Base-by-base conservation (phyloP, 805 yeast genomes). In the Tetrapisispora pingtungensis region DNA sequence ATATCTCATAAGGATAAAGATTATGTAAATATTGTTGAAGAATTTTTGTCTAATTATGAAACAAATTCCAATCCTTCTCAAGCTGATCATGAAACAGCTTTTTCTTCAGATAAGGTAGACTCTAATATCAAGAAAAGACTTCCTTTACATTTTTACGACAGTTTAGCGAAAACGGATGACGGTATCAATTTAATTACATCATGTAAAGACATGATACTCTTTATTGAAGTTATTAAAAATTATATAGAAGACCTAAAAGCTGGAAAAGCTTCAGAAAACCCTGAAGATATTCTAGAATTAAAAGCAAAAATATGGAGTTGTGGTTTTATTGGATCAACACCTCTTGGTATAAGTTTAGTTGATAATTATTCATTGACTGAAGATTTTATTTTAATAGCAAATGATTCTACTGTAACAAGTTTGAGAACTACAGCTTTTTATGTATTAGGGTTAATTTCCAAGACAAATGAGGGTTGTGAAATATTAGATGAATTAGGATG, bases 231-330 rank as follows among this genome's bases (percentile, higher is more conserved):
- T 14, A 56, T 69, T n/a, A 57, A 68, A 28, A 52, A 49, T 19
- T 68, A 66, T 51, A 53, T 63, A 0, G 41, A 40, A 18, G 53
- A 53, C 24, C 27, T 49, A 10, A 42, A 36, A 15, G 14, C 27
- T 12, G 45, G 42, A 7, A 49, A 55, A 17, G 49, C 49, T 8
- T 40, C 61, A 5, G 56, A 53, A 33, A 48, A 51, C 7, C 45
- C 42, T 4, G 70, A 65, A 18, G 66, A 65, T 5, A 69, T 70
- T 7, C 62, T 67, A 8, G 72, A 71, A 49, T 61, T 90, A 22
- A 86, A 85, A 56, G 84, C 89, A 10, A 76, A 82, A 30, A 54
- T 90, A 31, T 90, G 97, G 97, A 80, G 94, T 1, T 70, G 86
- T 30, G 97, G 96, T 0, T 80, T 81, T 54, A 78, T 89, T 27